Percentiles rank a stretch among this genome's conserved stretches.
These are phyloP conservation scores for Oenanthe sinensis DNA, from an alignment of 129 eudicot genomes.

Conservation along the genomic window DNA sequence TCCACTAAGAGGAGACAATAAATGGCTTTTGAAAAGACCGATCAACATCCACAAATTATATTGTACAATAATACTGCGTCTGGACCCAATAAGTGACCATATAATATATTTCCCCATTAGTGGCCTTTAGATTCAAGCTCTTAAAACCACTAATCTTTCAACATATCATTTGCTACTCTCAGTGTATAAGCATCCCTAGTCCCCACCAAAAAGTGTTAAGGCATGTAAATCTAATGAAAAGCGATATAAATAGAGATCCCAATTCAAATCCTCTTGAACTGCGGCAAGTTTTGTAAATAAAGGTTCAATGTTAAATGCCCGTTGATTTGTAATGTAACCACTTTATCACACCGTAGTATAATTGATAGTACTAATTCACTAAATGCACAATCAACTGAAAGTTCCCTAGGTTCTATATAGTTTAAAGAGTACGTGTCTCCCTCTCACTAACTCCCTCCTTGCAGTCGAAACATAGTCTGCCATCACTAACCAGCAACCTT, in stretches of 20 bases:
- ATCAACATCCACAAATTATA: slow-evolving; percentile 5
- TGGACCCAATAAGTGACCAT: background rate
- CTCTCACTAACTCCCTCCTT: background rate
- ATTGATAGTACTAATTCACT: background rate
- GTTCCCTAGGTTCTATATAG: background rate
- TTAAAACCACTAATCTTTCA: background rate
- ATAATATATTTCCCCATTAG: slow-evolving; percentile 3
- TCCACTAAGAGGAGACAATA: background rate
- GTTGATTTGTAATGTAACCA: no score
- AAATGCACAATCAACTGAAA: background rate
- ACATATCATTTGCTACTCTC: background rate
- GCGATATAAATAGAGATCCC: background rate
- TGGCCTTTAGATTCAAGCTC: background rate
- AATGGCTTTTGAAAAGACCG: background rate
- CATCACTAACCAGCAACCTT: background rate
- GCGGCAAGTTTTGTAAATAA: background rate
- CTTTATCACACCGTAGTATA: no score
- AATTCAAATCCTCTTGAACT: background rate
- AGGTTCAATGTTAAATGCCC: background rate
- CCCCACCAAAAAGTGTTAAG: slow-evolving; percentile 3
- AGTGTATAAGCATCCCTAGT: background rate
- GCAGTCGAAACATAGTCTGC: background rate
- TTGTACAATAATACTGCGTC: background rate
- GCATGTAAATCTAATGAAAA: background rate
- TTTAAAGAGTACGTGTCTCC: background rate